Base-by-base conservation (phyloP, 1,284 basidiomycete genomes). In the Dichomitus squalens region DNA sequence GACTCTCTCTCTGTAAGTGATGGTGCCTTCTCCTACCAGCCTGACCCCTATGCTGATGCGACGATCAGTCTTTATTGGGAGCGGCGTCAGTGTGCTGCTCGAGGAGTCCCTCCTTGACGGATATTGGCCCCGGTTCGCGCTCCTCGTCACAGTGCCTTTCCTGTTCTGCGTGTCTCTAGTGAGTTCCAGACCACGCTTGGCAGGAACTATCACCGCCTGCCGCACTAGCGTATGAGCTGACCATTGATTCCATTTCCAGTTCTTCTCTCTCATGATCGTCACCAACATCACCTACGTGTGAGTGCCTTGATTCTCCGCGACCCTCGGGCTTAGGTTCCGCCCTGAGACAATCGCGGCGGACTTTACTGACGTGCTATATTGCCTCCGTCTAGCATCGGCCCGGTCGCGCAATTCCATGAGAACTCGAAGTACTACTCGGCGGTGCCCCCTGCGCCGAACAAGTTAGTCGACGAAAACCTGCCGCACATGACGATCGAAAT, bases 401-500 rank as follows among this genome's bases (percentile, higher is more conserved):
- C 89, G 11, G 86, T 92, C 53, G 84, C 88, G 3, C 89, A 92
- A 63, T 88, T 84, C 69, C 80, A 87, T 65, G 81, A 89, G 72
- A 91, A 90, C 73, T 88, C 86, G 0, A 79, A 79, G 51, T 90
- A 87, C 68, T 90, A 89, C 70, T 88, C 86, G 7, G 87, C 87
- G 11, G 60, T 83, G 51, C 77, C 75, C 25, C 85, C 87, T 0
- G 73, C 68, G 14, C 74, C 85, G n/a, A 87, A 87, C 69, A 79
- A 80, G 51, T 79, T 79, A n/a, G 75, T 88, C 16, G 87, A 90
- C 62, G 60, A 73, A 1, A 75, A 74, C 35, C 76, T 92, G 2
- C 90, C 90, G 2, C 90, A 91, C 66, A 78, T 92, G 57, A 89
- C 90, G 0, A 79, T 92, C 54, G 84, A 91, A 67, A 82, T 92